These are phyloP conservation scores for Phialemonium atrogriseum DNA, from an alignment of 2,329 filamentous ascomycete species.

Conservation along the genomic window DNA sequence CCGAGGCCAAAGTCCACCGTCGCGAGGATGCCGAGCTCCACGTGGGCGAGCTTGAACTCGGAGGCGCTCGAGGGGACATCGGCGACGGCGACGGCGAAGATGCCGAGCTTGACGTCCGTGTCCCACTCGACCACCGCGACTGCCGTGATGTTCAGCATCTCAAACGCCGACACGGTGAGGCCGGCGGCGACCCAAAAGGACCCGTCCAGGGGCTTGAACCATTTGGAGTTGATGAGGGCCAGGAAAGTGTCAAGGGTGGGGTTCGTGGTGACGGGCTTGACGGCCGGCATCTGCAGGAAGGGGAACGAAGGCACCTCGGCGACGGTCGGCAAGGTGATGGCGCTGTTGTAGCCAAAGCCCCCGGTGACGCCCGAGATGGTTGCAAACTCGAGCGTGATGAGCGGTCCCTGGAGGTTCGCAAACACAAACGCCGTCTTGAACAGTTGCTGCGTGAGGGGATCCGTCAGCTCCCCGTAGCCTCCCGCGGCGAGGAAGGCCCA, in stretches of 20 bases:
- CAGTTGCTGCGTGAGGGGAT: constrained; percentile 2
- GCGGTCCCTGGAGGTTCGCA: constrained; percentile 26
- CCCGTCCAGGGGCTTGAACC: constrained; percentile 21
- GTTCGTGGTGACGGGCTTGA: background rate
- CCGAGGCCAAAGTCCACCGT: constrained; percentile 19
- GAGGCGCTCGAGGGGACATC: constrained; percentile 2
- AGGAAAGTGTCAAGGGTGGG: background rate
- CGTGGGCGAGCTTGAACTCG: constrained; percentile 6
- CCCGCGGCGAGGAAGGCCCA: constrained; percentile 30
- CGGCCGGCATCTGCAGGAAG: constrained; percentile 13
- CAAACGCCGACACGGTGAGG: constrained; percentile 27
- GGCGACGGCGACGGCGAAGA: constrained; percentile 6
- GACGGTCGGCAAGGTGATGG: constrained; percentile 20
- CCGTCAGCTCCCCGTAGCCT: constrained; percentile 22
- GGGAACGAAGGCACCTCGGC: constrained; percentile 21
- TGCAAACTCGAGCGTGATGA: constrained; percentile 28
- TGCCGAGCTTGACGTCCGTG: constrained; percentile 18
- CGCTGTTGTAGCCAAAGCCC: constrained; percentile 32
- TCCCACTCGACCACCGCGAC: constrained; percentile 26
- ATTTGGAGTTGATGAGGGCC: constrained; percentile 9
- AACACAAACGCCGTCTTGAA: constrained; percentile 27
- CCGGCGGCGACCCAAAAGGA: constrained; percentile 29
- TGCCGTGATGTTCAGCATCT: constrained; percentile 25
- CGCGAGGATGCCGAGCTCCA: constrained; percentile 20
- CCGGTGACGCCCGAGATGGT: constrained; percentile 23